Conservation (phyloP, 352 stramenopile genomes). For the Heterotrichella gracilis region DNA sequence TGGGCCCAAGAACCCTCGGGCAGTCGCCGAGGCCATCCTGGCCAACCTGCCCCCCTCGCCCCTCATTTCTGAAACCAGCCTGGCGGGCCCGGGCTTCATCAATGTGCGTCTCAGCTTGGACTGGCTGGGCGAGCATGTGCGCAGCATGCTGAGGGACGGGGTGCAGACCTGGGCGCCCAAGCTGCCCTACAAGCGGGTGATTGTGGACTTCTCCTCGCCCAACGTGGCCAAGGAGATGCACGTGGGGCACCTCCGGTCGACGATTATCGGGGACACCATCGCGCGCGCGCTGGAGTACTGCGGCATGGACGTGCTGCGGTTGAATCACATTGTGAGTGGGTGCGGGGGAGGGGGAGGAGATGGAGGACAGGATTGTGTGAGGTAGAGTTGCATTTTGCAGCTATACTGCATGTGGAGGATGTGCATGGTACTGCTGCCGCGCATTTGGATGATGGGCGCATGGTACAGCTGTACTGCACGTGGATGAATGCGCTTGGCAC, state of each 20-base stretch:
- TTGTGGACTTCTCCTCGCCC: constrained; percentile 57
- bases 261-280: constrained; percentile 57
- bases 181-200: constrained; percentile 31
- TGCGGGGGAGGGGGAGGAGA: too few species aligned
- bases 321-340: constrained; percentile 76
- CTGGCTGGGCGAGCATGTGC: constrained; percentile 35
- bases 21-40: background rate
- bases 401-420: too few species aligned
- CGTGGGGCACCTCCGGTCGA: constrained; percentile 53
- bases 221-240: constrained; percentile 83
- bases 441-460: too few species aligned
- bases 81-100: constrained; percentile 82
- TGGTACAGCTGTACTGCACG: too few species aligned
- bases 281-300: constrained; percentile 47
- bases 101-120: constrained; percentile 56
- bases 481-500: too few species aligned
- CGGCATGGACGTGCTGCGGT: constrained; percentile 34
- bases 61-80: constrained; percentile 31
- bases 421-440: too few species aligned
- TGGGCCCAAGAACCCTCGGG: too few species aligned
- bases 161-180: constrained; percentile 25
- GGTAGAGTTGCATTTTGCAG: too few species aligned
- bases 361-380: too few species aligned
- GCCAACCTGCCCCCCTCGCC: background rate
- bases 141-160: constrained; percentile 34